Base-by-base conservation (phyloP, 192 early-diverging fungal genomes). In the Chytriomyces sp. region DNA sequence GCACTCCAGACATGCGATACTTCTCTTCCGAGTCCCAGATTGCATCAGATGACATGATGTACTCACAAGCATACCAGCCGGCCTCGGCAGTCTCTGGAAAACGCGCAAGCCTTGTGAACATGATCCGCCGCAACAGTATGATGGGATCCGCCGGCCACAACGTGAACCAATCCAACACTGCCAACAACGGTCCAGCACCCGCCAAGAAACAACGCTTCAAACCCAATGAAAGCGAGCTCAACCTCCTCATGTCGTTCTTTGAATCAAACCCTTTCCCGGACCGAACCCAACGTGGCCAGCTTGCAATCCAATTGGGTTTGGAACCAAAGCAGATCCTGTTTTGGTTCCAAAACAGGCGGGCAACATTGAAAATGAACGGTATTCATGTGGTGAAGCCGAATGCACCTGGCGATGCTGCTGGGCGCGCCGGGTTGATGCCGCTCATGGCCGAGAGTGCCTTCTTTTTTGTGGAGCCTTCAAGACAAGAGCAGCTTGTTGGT, bases 301-400 rank as follows among this genome's bases (percentile, higher is more conserved):
- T 98, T 0, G 94, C 93, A 49, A 84, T 88, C 64, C 84, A 94
- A 71, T 88, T 94, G 59, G 92, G 90, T 48, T 96, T 98, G 96
- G 90, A 91, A 45, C 94, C 95, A 35, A 88, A 95, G 53, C 94
- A 94, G 0, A 94, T 98, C 18, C 94, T 97, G 82, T 93, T 98
- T 67, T 98, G 96, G 96, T 98, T 98, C 82, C 96, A 98, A 80
- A 97, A 97, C 86, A 92, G 91, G 78, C 89, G 96, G 45, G 67
- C 67, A 26, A 68, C 45, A 3, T 68, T 45, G n/a, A 68, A 68
- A 68, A 49, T 47, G 45, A 68, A 68, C 67, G 67, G 67, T 10
- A 68, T 68, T 26, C 11, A 46, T 28, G 24, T 13, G 1, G 45
- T 68, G 3, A 68, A 68, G 67, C 67, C 67, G 1, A 49, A 68